These are phyloP conservation scores for Pistacia integerrima DNA, from an alignment of 345 rosid genomes.

Conservation along the genomic window DNA sequence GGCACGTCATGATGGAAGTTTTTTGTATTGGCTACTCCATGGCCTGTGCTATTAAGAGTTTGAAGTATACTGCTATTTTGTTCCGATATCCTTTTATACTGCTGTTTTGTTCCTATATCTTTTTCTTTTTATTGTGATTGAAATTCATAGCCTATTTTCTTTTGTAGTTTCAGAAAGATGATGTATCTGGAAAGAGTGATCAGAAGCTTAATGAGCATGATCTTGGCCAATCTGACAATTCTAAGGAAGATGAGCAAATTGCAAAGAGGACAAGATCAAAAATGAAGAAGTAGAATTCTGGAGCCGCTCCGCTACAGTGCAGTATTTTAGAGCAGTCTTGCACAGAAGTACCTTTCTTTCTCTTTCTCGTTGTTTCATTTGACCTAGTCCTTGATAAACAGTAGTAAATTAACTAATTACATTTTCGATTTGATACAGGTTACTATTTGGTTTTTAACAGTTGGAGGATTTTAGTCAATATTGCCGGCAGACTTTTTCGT, in stretches of 20 bases:
- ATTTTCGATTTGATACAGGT: not conserved
- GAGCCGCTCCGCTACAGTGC: not conserved
- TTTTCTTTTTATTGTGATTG: not conserved
- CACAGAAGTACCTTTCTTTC: slow-evolving; percentile 8
- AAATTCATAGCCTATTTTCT: not conserved
- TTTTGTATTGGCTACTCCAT: not conserved
- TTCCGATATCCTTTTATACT: not conserved
- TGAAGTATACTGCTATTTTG: not conserved
- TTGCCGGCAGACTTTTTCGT: not conserved
- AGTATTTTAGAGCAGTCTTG: not conserved
- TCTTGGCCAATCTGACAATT: slow-evolving; percentile 10
- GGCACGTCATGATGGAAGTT: not conserved
- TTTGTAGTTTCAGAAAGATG: slow-evolving; percentile 22
- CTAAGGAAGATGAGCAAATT: slow-evolving; percentile 10
- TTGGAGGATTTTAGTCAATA: not conserved
- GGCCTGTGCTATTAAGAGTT: not conserved
- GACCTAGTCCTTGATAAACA: not conserved
- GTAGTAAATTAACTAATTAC: not conserved
- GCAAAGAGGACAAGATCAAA: slow-evolving; percentile 37
- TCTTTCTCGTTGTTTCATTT: not conserved
- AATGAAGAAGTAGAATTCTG: slow-evolving; percentile 24
- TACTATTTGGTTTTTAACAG: not conserved
- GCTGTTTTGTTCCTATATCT: not conserved
- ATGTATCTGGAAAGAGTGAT: slow-evolving; percentile 4
- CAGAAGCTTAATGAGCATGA: slow-evolving; percentile 12